Evolutionary conservation across 1,284 basidiomycete species (phyloP).

Genomic region (Amylostereum areolatum): DNA sequence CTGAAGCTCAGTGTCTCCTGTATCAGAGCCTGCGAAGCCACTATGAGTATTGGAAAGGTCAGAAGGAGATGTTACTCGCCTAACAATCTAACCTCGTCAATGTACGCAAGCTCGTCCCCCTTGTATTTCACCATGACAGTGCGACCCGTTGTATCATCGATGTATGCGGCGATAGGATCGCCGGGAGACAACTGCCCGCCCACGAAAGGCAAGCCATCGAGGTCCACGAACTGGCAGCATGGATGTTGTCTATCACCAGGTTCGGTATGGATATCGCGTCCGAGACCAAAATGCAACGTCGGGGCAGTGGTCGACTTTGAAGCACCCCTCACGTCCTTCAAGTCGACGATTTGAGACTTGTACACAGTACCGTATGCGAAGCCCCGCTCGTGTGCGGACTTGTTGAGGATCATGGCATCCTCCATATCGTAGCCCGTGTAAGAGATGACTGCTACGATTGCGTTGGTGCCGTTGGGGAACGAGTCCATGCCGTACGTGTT

Average conservation of each 20-base stretch:
- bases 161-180: slow-evolving; percentile 81
- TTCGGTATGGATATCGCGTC: slow-evolving; percentile 62
- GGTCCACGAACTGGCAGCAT: slow-evolving; percentile 63
- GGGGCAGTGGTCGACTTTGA: slow-evolving; percentile 46
- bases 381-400: slow-evolving; percentile 96
- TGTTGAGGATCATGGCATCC: slow-evolving; percentile 99
- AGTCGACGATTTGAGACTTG: slow-evolving; percentile 90
- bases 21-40: slow-evolving; percentile 64
- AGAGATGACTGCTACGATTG: slow-evolving; percentile 97
- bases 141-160: slow-evolving; percentile 80
- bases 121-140: slow-evolving; percentile 95
- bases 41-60: not conserved
- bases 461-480: slow-evolving; percentile 98
- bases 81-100: slow-evolving; percentile 90
- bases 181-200: slow-evolving; percentile 72
- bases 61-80: slow-evolving; percentile 41
- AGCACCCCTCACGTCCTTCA: slow-evolving; percentile 75
- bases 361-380: slow-evolving; percentile 98
- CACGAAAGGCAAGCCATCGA: slow-evolving; percentile 82
- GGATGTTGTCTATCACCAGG: slow-evolving; percentile 51
- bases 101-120: slow-evolving; percentile 88
- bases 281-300: slow-evolving; percentile 84
- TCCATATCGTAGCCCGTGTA: slow-evolving; percentile 99
- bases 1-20: slow-evolving; percentile 83
- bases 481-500: slow-evolving; percentile 98